Percentiles rank a stretch among this genome's conserved stretches.
These are phyloP conservation scores for Tribonema minus DNA, from an alignment of 108 stramenopile species.

Conservation along the genomic window DNA sequence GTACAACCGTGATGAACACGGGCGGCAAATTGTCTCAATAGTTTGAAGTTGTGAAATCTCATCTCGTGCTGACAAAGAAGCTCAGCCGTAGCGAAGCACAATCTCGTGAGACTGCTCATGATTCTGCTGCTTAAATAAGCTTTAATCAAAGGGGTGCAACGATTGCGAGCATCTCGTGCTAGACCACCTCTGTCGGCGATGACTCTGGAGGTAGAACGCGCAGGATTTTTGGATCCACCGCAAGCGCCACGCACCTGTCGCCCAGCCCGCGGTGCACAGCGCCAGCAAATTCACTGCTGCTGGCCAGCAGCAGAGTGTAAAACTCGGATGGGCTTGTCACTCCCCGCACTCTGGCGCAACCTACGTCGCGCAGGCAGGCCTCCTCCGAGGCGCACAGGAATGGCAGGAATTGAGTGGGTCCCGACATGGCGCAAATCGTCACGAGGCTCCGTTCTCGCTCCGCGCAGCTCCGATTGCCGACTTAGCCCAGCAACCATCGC, in stretches of 20 bases:
- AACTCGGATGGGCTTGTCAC: not conserved
- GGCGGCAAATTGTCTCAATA: no score
- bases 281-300: not conserved
- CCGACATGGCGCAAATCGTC: not conserved
- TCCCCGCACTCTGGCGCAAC: not conserved
- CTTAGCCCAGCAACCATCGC: not conserved
- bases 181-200: no score
- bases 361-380: not conserved
- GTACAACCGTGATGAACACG: no score
- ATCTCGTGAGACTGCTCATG: no score
- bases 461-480: not conserved
- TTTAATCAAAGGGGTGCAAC: no score
- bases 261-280: not conserved
- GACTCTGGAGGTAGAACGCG: no score
- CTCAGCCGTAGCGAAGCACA: no score
- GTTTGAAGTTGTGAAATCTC: no score
- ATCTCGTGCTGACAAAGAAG: no score
- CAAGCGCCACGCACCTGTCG: not conserved
- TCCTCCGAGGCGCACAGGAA: constrained; percentile 21
- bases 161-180: no score
- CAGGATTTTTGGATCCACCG: not conserved
- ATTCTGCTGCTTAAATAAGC: no score
- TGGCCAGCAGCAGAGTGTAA: not conserved
- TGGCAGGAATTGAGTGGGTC: constrained; percentile 16
- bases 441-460: not conserved